phyloP scores from a whole-genome alignment of 352 stramenopile species.

The Phytophthora fragariae region DNA sequence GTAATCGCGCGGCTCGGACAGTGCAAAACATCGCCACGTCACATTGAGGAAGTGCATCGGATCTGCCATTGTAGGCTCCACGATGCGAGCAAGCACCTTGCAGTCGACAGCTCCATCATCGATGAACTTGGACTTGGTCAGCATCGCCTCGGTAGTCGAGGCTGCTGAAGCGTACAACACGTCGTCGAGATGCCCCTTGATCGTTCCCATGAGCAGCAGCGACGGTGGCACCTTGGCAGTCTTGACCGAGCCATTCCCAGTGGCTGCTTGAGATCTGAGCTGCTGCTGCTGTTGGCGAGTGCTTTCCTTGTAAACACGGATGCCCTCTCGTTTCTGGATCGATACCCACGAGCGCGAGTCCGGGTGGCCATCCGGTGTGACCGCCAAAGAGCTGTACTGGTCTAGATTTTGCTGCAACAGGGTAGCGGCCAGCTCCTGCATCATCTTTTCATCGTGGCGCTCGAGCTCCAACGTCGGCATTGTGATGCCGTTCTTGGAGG shows the following conservation, averaged over 20 bases:
- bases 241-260: conserved; percentile 19
- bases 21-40: conserved; percentile 43
- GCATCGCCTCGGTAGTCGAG: conserved; percentile 46
- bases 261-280: conserved; percentile 35
- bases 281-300: conserved; percentile 34
- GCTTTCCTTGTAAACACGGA: conserved; percentile 50
- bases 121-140: conserved; percentile 44
- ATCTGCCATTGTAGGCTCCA: conserved; percentile 44
- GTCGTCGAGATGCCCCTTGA: conserved; percentile 55
- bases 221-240: conserved; percentile 31
- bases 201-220: conserved; percentile 44
- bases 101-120: conserved; percentile 40
- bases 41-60: conserved; percentile 51
- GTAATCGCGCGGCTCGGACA: conserved; percentile 47
- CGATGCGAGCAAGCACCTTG: conserved; percentile 41
- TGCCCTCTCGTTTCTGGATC: conserved; percentile 40
- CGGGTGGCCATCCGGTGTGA: conserved; percentile 43
- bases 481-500: conserved; percentile 24
- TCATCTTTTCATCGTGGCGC: conserved; percentile 33
- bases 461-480: conserved; percentile 44
- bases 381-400: conserved; percentile 31
- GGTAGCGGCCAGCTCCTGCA: conserved; percentile 40
- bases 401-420: conserved; percentile 43
- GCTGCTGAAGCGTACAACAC: conserved; percentile 53
- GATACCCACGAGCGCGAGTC: conserved; percentile 39